Conservation (phyloP, 2,329 filamentous ascomycete species). For the Penicillium sumatraense region DNA sequence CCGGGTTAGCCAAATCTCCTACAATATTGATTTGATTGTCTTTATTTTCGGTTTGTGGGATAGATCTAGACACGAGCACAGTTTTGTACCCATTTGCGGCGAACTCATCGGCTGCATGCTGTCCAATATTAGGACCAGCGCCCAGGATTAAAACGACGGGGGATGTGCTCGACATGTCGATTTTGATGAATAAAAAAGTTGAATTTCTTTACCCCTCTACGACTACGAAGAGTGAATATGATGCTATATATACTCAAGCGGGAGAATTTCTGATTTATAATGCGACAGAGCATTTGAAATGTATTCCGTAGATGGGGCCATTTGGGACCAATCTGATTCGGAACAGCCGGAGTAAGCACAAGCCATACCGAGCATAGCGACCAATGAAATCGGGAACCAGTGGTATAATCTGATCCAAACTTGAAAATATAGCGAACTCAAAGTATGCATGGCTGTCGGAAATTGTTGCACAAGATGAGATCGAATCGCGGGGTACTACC, state of each 20-base stretch:
- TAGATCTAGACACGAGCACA: slow-evolving; percentile 43
- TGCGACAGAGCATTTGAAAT: background rate
- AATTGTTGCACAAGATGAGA: too few relatives aligned
- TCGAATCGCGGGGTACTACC: too few relatives aligned
- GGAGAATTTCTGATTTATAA: background rate
- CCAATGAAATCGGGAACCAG: too few relatives aligned
- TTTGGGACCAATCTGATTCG: background rate
- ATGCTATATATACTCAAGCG: background rate
- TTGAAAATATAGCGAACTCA: too few relatives aligned
- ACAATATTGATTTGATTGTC: slow-evolving; percentile 13
- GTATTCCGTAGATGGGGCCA: too few relatives aligned
- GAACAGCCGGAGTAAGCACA: background rate
- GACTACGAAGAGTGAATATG: background rate
- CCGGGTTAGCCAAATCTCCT: slow-evolving; percentile 42
- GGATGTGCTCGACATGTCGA: slow-evolving; percentile 9
- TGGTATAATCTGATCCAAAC: too few relatives aligned
- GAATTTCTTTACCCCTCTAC: background rate
- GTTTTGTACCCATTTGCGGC: slow-evolving; percentile 49
- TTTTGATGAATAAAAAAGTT: background rate
- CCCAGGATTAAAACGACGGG: slow-evolving; percentile 43
- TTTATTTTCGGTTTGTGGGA: slow-evolving; percentile 32
- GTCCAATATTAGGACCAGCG: slow-evolving; percentile 46
- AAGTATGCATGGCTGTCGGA: too few relatives aligned
- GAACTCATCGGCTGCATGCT: slow-evolving; percentile 43
- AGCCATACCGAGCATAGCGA: too few relatives aligned